Percentiles rank a stretch among this genome's conserved stretches.
These are phyloP conservation scores for Ilyonectria sp. DNA, from an alignment of 2,329 filamentous ascomycete genomes.

Conservation along the genomic window DNA sequence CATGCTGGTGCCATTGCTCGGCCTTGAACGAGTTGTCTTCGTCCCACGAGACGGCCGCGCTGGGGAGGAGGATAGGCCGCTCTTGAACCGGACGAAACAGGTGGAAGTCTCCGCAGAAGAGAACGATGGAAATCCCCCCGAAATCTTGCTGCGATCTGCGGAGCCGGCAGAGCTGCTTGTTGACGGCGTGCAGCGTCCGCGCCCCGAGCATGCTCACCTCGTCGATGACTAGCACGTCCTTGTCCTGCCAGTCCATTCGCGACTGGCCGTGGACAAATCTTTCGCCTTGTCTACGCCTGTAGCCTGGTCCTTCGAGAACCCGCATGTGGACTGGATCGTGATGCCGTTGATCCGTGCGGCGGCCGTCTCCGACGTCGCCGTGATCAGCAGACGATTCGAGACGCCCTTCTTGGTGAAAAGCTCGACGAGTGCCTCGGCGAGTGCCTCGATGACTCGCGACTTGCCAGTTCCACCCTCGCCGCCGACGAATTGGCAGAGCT, in stretches of 20 bases:
- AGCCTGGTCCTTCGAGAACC: neutral
- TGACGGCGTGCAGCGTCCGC: neutral
- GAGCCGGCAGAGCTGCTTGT: no score
- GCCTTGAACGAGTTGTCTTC: conserved; percentile 19
- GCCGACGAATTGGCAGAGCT: conserved; percentile 32
- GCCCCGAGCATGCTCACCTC: neutral
- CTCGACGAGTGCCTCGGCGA: conserved; percentile 16
- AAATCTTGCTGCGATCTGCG: conserved; percentile 5
- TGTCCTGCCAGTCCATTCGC: conserved; percentile 1
- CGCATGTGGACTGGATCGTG: neutral
- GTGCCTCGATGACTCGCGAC: conserved; percentile 31
- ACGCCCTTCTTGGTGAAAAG: conserved; percentile 10
- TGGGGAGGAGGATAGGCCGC: neutral
- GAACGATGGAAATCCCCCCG: conserved; percentile 15
- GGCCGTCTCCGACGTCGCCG: conserved; percentile 9
- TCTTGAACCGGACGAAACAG: conserved; percentile 13
- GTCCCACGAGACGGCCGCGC: neutral
- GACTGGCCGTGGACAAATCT: neutral
- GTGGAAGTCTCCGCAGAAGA: conserved; percentile 26
- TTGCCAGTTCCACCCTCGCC: conserved; percentile 32
- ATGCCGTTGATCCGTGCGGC: neutral
- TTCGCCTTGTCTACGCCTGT: neutral
- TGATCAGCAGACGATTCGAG: conserved; percentile 20
- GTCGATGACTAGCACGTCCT: neutral
- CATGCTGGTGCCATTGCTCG: conserved; percentile 28